phyloP scores from a whole-genome alignment of 2,329 filamentous ascomycete species.

The Tolypocladium ovalisporum region DNA sequence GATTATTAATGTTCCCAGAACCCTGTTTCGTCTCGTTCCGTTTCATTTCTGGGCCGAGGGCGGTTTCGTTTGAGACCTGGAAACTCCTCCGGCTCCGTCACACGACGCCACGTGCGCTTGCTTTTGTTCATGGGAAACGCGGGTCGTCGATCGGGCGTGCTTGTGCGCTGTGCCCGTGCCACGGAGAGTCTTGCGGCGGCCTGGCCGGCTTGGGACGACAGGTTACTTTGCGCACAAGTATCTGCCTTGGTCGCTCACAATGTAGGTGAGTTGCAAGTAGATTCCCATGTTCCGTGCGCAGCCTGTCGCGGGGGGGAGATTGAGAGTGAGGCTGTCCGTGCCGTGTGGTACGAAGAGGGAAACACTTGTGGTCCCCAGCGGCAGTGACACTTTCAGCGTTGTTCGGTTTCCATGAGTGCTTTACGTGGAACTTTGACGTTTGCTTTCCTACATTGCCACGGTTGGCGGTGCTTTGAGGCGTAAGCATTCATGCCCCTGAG shows the following conservation, averaged over 20 bases:
- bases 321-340: too few relatives aligned
- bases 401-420: too few relatives aligned
- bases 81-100: not conserved
- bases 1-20: too few relatives aligned
- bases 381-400: too few relatives aligned
- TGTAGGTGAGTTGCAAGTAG: not conserved
- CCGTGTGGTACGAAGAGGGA: not conserved
- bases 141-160: not conserved
- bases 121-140: not conserved
- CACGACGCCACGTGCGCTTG: not conserved
- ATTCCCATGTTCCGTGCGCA: not conserved
- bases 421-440: too few relatives aligned
- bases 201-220: not conserved
- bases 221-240: not conserved
- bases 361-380: too few relatives aligned
- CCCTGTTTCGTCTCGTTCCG: not conserved
- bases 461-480: too few relatives aligned
- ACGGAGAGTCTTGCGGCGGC: not conserved
- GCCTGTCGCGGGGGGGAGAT: not conserved
- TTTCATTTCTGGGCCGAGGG: not conserved
- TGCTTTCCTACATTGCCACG: too few relatives aligned
- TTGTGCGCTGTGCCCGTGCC: not conserved
- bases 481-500: too few relatives aligned
- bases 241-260: not conserved
- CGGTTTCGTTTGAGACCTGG: not conserved